Evolutionary conservation across 2,329 filamentous ascomycete genomes (phyloP).

Genomic region (Ophiocordyceps camponoti-floridani): DNA sequence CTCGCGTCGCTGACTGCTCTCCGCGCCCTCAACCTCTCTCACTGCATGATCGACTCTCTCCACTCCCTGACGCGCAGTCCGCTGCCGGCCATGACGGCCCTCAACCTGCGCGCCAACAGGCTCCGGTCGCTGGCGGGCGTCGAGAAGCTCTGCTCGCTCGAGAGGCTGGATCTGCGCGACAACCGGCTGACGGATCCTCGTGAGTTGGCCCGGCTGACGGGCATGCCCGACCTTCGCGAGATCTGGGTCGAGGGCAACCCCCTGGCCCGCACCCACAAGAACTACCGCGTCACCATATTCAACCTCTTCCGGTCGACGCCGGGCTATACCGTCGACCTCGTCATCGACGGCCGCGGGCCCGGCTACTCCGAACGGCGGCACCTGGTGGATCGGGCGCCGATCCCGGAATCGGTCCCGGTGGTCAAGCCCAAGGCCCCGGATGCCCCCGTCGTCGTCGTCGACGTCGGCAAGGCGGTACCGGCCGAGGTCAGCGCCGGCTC

Average conservation of each 20-base stretch:
- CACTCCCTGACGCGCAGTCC: slow-evolving; percentile 75
- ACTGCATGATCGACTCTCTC: slow-evolving; percentile 94
- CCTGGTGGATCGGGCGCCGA: slow-evolving; percentile 63
- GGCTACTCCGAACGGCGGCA: slow-evolving; percentile 74
- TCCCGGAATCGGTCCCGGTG: slow-evolving; percentile 60
- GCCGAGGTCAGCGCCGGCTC: slow-evolving; percentile 41
- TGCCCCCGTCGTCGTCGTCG: slow-evolving; percentile 39
- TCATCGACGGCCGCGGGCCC: slow-evolving; percentile 71
- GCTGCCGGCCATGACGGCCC: slow-evolving; percentile 77
- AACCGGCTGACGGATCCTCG: slow-evolving; percentile 82
- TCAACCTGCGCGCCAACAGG: slow-evolving; percentile 82
- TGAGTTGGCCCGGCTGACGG: slow-evolving; percentile 75
- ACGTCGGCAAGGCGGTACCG: slow-evolving; percentile 46
- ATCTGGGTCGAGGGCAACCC: slow-evolving; percentile 88
- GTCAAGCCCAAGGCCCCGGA: slow-evolving; percentile 52
- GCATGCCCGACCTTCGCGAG: slow-evolving; percentile 79
- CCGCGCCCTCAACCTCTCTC: slow-evolving; percentile 82
- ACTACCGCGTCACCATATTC: slow-evolving; percentile 82
- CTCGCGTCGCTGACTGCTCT: slow-evolving; percentile 70
- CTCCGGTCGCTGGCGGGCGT: slow-evolving; percentile 76
- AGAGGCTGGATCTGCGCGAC: slow-evolving; percentile 79
- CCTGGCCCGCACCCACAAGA: slow-evolving; percentile 71
- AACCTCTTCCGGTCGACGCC: slow-evolving; percentile 85
- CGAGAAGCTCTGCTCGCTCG: slow-evolving; percentile 72
- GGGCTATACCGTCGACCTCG: slow-evolving; percentile 77